Evolutionary conservation across 495 filamentous ascomycete species (phyloP).

Genomic region (Hypoxylon cercidicola): DNA sequence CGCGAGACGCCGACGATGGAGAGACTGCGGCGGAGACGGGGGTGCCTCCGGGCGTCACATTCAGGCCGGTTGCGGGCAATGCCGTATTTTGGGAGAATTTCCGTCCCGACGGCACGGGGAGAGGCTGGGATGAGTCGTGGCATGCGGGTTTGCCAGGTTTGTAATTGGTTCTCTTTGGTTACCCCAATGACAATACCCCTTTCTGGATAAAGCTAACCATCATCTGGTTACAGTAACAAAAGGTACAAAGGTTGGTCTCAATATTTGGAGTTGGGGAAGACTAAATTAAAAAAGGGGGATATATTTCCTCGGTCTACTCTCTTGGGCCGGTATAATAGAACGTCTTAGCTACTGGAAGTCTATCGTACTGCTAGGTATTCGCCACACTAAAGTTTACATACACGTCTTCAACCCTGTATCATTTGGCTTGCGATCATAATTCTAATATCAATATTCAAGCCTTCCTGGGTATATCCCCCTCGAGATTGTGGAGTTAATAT

Average conservation of each 20-base stretch:
- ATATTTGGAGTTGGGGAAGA: conserved; percentile 59
- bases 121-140: conserved; percentile 59
- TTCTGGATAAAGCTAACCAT: neutral
- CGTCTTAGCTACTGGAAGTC: too few relatives aligned
- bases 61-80: conserved; percentile 56
- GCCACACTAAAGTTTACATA: too few relatives aligned
- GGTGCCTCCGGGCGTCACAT: conserved; percentile 46
- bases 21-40: conserved; percentile 7
- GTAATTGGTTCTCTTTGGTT: conserved; percentile 5
- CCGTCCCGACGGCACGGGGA: conserved; percentile 53
- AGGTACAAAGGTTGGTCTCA: conserved; percentile 58
- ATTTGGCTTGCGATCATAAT: too few relatives aligned
- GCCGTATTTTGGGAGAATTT: conserved; percentile 64
- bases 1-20: conserved; percentile 9
- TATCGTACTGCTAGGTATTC: too few relatives aligned
- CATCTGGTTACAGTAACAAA: conserved; percentile 43
- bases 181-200: neutral
- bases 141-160: conserved; percentile 56
- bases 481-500: neutral
- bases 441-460: neutral
- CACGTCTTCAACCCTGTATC: too few relatives aligned
- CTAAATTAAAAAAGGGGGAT: conserved; percentile 21
- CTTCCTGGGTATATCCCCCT: neutral
- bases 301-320: neutral
- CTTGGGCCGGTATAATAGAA: neutral